phyloP scores from a whole-genome alignment of 176 grass and related monocot species.

The Olyra latifolia region DNA sequence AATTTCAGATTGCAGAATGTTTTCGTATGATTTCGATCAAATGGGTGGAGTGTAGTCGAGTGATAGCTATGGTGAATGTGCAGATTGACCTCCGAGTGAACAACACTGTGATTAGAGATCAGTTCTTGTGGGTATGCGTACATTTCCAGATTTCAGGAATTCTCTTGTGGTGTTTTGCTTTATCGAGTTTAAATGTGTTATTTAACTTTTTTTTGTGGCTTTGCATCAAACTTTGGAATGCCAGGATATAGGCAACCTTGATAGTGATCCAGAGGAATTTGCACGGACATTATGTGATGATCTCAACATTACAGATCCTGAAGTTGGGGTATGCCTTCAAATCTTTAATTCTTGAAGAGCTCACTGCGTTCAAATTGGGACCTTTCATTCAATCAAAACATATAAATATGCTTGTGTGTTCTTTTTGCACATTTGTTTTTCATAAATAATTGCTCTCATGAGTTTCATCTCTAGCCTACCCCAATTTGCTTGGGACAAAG shows the following conservation, averaged over 20 bases:
- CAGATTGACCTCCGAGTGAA: conserved; percentile 93
- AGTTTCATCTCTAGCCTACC: no score
- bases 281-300: conserved; percentile 85
- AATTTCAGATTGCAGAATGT: background rate
- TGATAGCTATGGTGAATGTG: conserved; percentile 30
- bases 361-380: background rate
- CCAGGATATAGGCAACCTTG: conserved; percentile 90
- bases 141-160: background rate
- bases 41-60: background rate
- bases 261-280: conserved; percentile 94
- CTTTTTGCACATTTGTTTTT: no score
- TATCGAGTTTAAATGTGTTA: background rate
- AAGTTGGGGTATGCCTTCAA: conserved; percentile 78
- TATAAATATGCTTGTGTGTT: no score
- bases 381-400: background rate
- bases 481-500: no score
- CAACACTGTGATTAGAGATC: conserved; percentile 81
- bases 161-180: background rate
- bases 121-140: conserved; percentile 76
- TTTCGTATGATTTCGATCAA: background rate
- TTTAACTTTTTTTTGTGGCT: background rate
- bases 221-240: background rate
- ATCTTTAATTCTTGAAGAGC: background rate
- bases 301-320: conserved; percentile 80
- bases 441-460: no score